Base-by-base conservation (phyloP, 495 filamentous ascomycete species). In the Aspergillus homomorphus region DNA sequence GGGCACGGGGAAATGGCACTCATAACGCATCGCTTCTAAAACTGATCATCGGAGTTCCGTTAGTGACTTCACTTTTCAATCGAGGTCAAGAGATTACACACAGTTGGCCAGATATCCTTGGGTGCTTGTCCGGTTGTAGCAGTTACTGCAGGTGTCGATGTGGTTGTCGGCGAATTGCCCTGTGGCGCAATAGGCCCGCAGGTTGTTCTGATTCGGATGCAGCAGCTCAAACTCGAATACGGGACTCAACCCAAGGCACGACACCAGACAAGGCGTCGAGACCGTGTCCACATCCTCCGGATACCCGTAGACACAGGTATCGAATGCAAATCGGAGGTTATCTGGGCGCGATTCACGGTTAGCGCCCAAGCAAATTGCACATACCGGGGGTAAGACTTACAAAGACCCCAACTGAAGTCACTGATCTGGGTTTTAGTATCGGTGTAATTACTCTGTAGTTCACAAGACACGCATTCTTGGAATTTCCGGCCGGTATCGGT, bases 371-470 rank as follows among this genome's bases (percentile, higher is more conserved):
- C n/a, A 12, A 26, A 10, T 49, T 33, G 6, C 12, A 51, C 41
- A 30, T 61, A 59, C 3, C 8, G 6, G 7, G 24, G 30, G 8
- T 2, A 26, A 54, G 18, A 59, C 82, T 66, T 75, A 85, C 82
- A 88, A 19, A 89, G 70, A 20, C 71, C 84, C 82, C 82, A 87
- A 63, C 80, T 72, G 0, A 84, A 66, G 64, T 89, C 85, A 4
- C 78, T 77, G 66, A 84, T 76, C 15, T 76, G 75, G 0, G 73
- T 76, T 0, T 50, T 44, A 0, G 69, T 60, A 67, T 82, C 79
- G 16, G 73, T 59, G 56, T 77, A 81, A 7, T 72, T 71, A 55
- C 84, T 88, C n/a, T 76, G 66, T 60, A 87, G 69, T 52, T 84
- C 66, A 58, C 86, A 89, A n/a, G 72, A 68, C 23, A 87, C 53